Evolutionary conservation across 2,329 filamentous ascomycete genomes (phyloP).

Genomic region (Diaporthe caulivora): DNA sequence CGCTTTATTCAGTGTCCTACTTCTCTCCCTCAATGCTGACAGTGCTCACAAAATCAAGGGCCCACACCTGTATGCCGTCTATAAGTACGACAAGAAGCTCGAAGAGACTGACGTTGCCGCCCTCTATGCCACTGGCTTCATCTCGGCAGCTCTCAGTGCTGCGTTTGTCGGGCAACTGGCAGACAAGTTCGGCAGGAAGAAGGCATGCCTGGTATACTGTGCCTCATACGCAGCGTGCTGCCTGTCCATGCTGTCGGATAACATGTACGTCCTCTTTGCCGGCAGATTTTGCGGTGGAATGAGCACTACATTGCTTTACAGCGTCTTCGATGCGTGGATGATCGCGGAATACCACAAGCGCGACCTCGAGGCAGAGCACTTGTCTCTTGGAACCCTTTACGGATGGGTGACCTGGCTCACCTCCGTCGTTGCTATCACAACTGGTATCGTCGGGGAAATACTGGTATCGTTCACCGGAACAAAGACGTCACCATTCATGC

Average conservation of each 20-base stretch:
- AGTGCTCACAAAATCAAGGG: conserved; percentile 44
- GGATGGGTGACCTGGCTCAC: conserved; percentile 66
- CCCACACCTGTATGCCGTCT: conserved; percentile 64
- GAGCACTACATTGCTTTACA: conserved; percentile 69
- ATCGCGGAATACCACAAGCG: conserved; percentile 66
- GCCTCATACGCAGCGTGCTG: conserved; percentile 64
- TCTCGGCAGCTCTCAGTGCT: conserved; percentile 61
- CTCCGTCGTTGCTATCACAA: conserved; percentile 66
- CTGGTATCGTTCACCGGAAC: conserved; percentile 61
- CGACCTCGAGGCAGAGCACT: conserved; percentile 56
- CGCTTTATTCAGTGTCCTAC: too few relatives aligned
- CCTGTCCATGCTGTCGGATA: conserved; percentile 61
- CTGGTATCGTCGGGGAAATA: conserved; percentile 65
- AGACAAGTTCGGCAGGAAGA: conserved; percentile 46
- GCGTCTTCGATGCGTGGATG: conserved; percentile 72
- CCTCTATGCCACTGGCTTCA: conserved; percentile 61
- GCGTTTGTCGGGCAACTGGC: conserved; percentile 54
- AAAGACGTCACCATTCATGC: conserved; percentile 58
- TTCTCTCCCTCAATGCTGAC: background rate
- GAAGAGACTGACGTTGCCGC: conserved; percentile 58
- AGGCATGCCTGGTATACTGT: conserved; percentile 68
- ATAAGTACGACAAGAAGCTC: conserved; percentile 62
- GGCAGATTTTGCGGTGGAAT: conserved; percentile 68
- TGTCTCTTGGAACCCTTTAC: conserved; percentile 64
- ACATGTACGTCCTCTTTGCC: conserved; percentile 59